Conservation (phyloP, 2,329 filamentous ascomycete genomes). For the Penicillium sp. region DNA sequence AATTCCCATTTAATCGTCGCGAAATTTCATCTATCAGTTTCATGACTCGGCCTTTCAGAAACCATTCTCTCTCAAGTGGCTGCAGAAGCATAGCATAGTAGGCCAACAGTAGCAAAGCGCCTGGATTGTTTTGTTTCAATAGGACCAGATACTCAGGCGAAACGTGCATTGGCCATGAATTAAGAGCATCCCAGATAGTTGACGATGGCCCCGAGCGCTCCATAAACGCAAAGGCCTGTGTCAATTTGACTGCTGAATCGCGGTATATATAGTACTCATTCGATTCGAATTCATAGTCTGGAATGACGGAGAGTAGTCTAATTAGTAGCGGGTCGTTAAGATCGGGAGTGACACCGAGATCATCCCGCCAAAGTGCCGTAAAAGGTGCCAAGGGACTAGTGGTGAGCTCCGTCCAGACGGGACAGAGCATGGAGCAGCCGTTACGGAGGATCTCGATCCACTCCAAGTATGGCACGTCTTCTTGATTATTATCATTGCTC, state of each 20-base stretch:
- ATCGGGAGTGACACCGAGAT: slow-evolving; percentile 8
- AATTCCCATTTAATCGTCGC: background rate
- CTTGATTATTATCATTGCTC: background rate
- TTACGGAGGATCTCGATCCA: slow-evolving; percentile 25
- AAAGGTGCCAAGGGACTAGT: slow-evolving; percentile 12
- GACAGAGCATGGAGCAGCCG: slow-evolving; percentile 23
- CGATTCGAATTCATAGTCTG: background rate
- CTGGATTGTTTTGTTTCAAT: slow-evolving; percentile 32
- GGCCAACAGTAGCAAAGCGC: slow-evolving; percentile 39
- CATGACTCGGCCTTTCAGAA: background rate
- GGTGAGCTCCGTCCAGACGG: slow-evolving; percentile 20
- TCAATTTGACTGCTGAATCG: slow-evolving; percentile 4
- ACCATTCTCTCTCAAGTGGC: background rate
- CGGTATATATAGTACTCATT: slow-evolving; percentile 3
- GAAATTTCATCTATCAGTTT: background rate
- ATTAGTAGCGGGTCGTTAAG: slow-evolving; percentile 5
- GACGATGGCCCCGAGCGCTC: background rate
- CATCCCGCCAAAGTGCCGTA: slow-evolving; percentile 31
- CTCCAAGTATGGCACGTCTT: slow-evolving; percentile 1
- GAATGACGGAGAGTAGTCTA: slow-evolving; percentile 8
- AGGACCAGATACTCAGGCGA: slow-evolving; percentile 30
- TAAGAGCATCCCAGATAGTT: no score
- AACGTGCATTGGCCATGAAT: slow-evolving; percentile 24
- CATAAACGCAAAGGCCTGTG: slow-evolving; percentile 10
- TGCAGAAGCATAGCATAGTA: slow-evolving; percentile 26